Evolutionary conservation across 2,329 filamentous ascomycete genomes (phyloP).

Genomic region (Thermothelomyces thermophilus): DNA sequence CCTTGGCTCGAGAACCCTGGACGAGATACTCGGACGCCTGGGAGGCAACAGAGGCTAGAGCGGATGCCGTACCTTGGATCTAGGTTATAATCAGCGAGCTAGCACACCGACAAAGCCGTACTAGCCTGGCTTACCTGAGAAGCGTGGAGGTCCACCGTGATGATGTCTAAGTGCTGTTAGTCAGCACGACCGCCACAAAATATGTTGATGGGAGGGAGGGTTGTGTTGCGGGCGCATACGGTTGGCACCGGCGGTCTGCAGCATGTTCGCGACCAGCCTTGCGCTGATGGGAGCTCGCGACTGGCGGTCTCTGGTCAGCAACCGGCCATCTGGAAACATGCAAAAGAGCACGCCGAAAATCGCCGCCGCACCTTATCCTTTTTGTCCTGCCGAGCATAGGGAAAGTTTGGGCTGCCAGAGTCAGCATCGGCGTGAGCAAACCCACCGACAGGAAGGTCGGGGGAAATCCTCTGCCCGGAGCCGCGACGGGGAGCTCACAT

Average conservation of each 20-base stretch:
- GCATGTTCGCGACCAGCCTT: constrained; percentile 94
- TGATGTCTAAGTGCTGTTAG: constrained; percentile 44
- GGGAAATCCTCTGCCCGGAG: not conserved
- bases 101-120: too few relatives aligned
- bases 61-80: constrained; percentile 23
- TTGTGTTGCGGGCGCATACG: constrained; percentile 40
- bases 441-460: not conserved
- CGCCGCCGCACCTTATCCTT: constrained; percentile 58
- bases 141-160: constrained; percentile 93
- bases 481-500: constrained; percentile 38
- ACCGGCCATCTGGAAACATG: not conserved
- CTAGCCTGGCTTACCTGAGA: constrained; percentile 51
- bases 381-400: constrained; percentile 94
- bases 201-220: not conserved
- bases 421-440: constrained; percentile 12
- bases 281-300: constrained; percentile 94
- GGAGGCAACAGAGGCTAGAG: not conserved
- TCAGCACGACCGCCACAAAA: constrained; percentile 7
- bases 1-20: not conserved
- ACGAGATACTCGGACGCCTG: not conserved
- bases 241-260: constrained; percentile 88
- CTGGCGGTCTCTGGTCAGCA: constrained; percentile 39
- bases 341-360: too few relatives aligned
- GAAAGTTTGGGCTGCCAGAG: constrained; percentile 67
- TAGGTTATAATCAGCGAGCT: constrained; percentile 6